Base-by-base conservation (phyloP, 768 basidiomycete genomes). In the Boletus speciosus region DNA sequence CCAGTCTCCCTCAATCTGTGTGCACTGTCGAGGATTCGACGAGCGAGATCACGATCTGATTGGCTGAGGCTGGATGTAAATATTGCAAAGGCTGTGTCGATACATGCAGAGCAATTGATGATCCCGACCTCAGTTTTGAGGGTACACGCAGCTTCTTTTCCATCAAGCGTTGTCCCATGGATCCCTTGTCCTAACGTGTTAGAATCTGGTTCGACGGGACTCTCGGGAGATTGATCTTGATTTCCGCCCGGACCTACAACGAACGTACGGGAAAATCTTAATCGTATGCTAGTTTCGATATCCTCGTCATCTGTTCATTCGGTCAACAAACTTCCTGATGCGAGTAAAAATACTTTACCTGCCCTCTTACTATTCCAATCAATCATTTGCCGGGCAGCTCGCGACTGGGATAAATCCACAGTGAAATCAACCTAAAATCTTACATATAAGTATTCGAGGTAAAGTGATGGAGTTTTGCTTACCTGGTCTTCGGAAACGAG, bases 311-410 rank as follows among this genome's bases (percentile, higher is more conserved):
- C 91, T 93, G 58, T 37, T 40, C 29, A 34, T 37, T 55, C 21
- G 45, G 49, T 57, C 58, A 56, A 48, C 31, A 39, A 48, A 23
- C 14, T 10, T 42, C 40, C n/a, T 10, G 49, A 45, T 46, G 6
- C 19, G 21, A 41, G 14, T 48, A 36, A 50, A 36, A 36, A 31
- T 10, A 21, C 31, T 76, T 51, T 57, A 88, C 91, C 90, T 59
- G 88, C 86, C 77, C 91, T 90, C 73, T 92, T 92, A 69, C 90
- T 96, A 60, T 91, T 91, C 82, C 87, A 92, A 63, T 92, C 89
- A 35, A 88, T 73, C 11, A 68, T 72, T 25, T 74, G 66, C 7
- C 85, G 80, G 37, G 83, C 79, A 6, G 75, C 72, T 57, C 79
- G 82, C 12, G 85, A 74, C 47, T 81, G 77, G 11, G 80, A 73